phyloP scores from a whole-genome alignment of 345 rosid genomes.

The Geranium rotundifolium region DNA sequence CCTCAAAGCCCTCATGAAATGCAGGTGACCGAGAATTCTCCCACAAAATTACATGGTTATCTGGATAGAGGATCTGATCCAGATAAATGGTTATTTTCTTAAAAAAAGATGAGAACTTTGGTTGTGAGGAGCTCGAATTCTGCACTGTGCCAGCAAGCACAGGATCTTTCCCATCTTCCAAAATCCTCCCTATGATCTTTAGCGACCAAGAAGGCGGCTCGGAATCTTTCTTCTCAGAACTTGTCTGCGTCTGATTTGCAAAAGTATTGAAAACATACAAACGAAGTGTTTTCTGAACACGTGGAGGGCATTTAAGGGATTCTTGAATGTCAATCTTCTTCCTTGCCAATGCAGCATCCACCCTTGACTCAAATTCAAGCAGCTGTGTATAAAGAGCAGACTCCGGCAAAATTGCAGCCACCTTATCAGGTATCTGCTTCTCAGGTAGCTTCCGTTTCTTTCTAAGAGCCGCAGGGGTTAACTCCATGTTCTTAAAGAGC shows the following conservation, averaged over 20 bases:
- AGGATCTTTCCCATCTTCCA: conserved; percentile 17
- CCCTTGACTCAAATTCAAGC: conserved; percentile 16
- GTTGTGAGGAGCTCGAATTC: background rate
- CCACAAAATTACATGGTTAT: conserved; percentile 18
- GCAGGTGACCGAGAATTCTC: conserved; percentile 14
- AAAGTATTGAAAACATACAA: conserved; percentile 18
- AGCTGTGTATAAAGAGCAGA: conserved; percentile 16
- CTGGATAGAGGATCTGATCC: conserved; percentile 17
- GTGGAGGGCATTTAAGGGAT: conserved; percentile 10
- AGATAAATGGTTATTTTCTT: conserved; percentile 17
- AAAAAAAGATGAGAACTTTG: conserved; percentile 17
- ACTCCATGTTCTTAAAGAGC: conserved; percentile 13
- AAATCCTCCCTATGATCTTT: conserved; percentile 15
- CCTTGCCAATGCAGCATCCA: conserved; percentile 12
- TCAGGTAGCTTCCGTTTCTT: conserved; percentile 15
- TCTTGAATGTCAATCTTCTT: conserved; percentile 21
- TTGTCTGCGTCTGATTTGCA: conserved; percentile 9
- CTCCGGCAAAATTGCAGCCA: conserved; percentile 13
- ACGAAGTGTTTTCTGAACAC: conserved; percentile 14
- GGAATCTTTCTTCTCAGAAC: conserved; percentile 5
- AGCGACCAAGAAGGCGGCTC: conserved; percentile 22
- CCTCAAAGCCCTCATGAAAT: conserved; percentile 19
- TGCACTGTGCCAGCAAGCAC: conserved; percentile 3
- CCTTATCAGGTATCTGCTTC: conserved; percentile 12
- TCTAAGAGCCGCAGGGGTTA: conserved; percentile 10